Evolutionary conservation across 257 asterid genomes (phyloP), one percentile per base, ranked within the genome.

Genomic region (Solanum verrucosum): DNA sequence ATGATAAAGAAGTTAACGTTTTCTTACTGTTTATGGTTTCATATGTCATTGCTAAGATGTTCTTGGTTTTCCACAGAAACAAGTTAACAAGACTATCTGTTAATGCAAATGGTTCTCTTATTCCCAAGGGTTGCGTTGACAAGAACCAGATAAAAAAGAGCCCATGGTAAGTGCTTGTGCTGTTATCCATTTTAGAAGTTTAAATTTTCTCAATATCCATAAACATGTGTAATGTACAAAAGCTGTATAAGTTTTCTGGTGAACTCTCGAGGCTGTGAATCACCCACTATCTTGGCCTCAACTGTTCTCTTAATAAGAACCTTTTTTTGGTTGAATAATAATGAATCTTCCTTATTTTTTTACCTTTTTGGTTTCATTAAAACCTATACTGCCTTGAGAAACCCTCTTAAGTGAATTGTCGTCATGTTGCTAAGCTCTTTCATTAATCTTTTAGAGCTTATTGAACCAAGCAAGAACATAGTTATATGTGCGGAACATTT

Each of bases 81-180:
- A 94, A 90, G 93, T 91, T 92, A 91, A 94, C 98, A 25, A 87
- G 98, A 88, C 91, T 97, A 87, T 95, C 99, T 67, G 98, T 97
- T 87, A 91, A 95, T 90, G 98, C 99, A 88, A 97, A 97, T 93
- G 99, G 98, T 81, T 92, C 94, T 71, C 88, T 88, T 88, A 90
- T 97, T 87, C 95, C 99, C 84, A 95, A 93, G 83, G 98, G 94
- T 79, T 93, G 94, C 56, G 75, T 90, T 49, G 99, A 95, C 88
- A 96, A 92, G 94, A 86, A 93, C 90, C 91, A 94, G 88, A 94
- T 97, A 60, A 96, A 95, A 92, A 96, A 95, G 92, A 92, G 91
- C 92, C 72, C 90, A 81, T 96, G 99, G 99, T 96, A 88, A 89
- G 96, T 89, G 65, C 60, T 79, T 86, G 42, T 81, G 10, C 75